Evolutionary conservation across 805 yeast genomes (phyloP), one percentile per base, ranked within the genome.

Genomic region (Lipomyces starkeyi): DNA sequence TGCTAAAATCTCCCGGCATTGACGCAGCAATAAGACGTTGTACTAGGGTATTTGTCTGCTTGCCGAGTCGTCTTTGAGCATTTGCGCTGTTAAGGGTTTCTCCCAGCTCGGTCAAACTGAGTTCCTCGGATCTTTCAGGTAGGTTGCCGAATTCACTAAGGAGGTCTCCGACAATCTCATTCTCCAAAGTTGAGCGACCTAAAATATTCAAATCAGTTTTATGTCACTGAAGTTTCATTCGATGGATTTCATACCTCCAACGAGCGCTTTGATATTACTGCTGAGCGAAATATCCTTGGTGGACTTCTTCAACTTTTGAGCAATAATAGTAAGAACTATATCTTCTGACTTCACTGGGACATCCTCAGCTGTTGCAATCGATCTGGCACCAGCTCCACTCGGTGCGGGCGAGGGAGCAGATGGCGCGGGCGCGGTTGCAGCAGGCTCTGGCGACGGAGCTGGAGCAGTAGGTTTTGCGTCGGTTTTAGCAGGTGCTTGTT

Each of bases 1-100:
- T 89, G 58, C 96, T 90, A 81, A 93, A 95, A 29, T 98, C 99
- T 85, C 99, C 99, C 64, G 99, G 98, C 98, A 94, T 95, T 83
- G 94, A 95, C 37, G 97, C 89, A 9, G 98, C 88, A 84, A 93
- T 90, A 77, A 94, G 85, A 82, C 98, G 89, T 70, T 97, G 91
- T 71, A 94, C 84, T 75, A 94, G 85, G 37, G 97, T 89, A 47
- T 93, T 82, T 1, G 98, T 89, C 77, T 93, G 97, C 80, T 95
- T 94, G 79, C 99, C 99, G 73, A 94, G 86, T 72, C 87, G 85
- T 73, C 98, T 98, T 72, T 82, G 77, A 83, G 91, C 94, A 32
- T 93, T 83, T 73, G 92, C 97, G 47, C 47, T 40, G 83, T 93
- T 97, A 87, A 94, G 91, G 76, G 86, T 88, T 77, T 91, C 98